Conservation (phyloP, 1,284 basidiomycete species). For the Sporisorium exsertum region DNA sequence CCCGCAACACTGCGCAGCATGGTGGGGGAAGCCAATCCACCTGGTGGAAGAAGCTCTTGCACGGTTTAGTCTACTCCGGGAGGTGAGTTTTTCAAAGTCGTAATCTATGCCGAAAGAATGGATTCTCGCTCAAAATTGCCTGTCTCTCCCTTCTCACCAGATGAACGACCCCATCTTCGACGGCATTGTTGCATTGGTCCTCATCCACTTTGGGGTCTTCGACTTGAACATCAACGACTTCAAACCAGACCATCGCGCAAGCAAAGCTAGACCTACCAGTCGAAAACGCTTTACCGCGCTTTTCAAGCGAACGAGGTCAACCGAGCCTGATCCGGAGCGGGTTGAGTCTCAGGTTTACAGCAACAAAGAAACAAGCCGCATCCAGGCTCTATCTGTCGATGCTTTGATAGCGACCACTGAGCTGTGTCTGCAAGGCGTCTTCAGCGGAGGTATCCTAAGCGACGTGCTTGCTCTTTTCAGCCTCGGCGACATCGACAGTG, state of each 20-base stretch:
- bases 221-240: background rate
- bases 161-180: slow-evolving; percentile 11
- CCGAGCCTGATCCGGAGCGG: background rate
- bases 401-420: slow-evolving; percentile 15
- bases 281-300: background rate
- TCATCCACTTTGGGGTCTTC: slow-evolving; percentile 21
- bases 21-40: background rate
- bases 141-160: background rate
- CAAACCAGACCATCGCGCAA: background rate
- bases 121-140: background rate
- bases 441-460: slow-evolving; percentile 4
- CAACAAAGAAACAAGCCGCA: background rate
- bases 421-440: slow-evolving; percentile 20
- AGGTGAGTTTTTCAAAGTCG: background rate
- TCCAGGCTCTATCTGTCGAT: slow-evolving; percentile 11
- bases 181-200: slow-evolving; percentile 12
- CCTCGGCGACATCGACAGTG: slow-evolving; percentile 21
- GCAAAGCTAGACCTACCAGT: background rate
- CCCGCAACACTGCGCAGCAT: background rate
- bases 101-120: background rate
- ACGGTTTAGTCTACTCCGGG: background rate
- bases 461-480: slow-evolving; percentile 22
- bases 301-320: background rate
- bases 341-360: background rate
- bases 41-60: slow-evolving; percentile 12